Conservation (phyloP, 805 yeast species). For the Kuraishia capsulata region DNA sequence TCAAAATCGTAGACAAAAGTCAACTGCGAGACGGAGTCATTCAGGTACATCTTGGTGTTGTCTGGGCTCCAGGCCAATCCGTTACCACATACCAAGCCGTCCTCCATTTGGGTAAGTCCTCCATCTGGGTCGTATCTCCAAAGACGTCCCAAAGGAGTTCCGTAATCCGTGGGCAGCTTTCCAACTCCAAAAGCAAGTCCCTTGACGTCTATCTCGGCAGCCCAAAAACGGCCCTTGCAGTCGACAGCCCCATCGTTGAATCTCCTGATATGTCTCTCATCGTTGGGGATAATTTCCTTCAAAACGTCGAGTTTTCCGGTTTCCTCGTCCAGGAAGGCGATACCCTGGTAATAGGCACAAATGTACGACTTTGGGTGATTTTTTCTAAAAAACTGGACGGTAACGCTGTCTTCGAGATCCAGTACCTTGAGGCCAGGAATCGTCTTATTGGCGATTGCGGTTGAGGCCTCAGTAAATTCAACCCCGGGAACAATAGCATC, state of each 20-base stretch:
- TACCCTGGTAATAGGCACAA: constrained; percentile 22
- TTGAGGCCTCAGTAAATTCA: constrained; percentile 5
- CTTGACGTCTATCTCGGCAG: constrained; percentile 23
- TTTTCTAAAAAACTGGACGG: constrained; percentile 21
- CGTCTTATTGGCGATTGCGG: constrained; percentile 6
- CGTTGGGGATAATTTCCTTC: constrained; percentile 18
- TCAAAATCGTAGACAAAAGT: constrained; percentile 10
- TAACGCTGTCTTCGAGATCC: constrained; percentile 17
- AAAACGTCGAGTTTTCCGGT: constrained; percentile 21
- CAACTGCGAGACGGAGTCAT: constrained; percentile 8
- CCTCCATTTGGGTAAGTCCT: constrained; percentile 14
- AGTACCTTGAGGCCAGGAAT: constrained; percentile 13
- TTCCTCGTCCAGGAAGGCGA: constrained; percentile 22
- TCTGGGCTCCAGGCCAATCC: constrained; percentile 13
- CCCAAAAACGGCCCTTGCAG: constrained; percentile 38
- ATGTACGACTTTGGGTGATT: constrained; percentile 18
- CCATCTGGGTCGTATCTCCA: constrained; percentile 27
- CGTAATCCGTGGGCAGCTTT: constrained; percentile 11
- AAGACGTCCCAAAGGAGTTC: constrained; percentile 18
- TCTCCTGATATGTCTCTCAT: constrained; percentile 14
- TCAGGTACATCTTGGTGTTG: constrained; percentile 9
- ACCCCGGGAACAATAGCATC: constrained; percentile 10
- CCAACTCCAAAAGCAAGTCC: constrained; percentile 17
- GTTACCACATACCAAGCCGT: constrained; percentile 21
- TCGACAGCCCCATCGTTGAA: constrained; percentile 20